These are phyloP conservation scores for Rugonectria rugulosa DNA, from an alignment of 2,329 filamentous ascomycete species.

Conservation along the genomic window DNA sequence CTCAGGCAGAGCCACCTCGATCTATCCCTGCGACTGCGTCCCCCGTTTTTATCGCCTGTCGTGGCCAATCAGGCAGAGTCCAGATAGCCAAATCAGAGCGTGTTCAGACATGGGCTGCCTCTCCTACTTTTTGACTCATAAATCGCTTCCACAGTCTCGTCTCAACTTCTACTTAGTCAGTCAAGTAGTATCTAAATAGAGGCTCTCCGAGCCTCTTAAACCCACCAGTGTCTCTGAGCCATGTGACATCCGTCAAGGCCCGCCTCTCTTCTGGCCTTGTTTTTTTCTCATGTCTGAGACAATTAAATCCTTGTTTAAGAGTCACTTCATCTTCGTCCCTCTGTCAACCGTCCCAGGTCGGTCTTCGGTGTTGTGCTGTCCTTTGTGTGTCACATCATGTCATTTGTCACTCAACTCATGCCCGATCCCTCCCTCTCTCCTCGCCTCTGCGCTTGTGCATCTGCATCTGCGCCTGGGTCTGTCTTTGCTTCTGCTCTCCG, in stretches of 20 bases:
- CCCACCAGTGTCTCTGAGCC: neutral
- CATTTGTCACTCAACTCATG: slow-evolving; percentile 5
- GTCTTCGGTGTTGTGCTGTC: slow-evolving; percentile 10
- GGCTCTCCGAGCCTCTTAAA: slow-evolving; percentile 20
- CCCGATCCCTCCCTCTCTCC: neutral
- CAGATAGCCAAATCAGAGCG: neutral
- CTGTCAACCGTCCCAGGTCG: neutral
- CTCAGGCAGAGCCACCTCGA: neutral
- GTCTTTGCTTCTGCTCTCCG: neutral
- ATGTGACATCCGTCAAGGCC: slow-evolving; percentile 9
- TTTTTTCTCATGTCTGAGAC: neutral
- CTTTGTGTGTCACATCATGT: slow-evolving; percentile 12
- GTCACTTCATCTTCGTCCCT: slow-evolving; percentile 9
- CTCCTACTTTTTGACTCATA: slow-evolving; percentile 2
- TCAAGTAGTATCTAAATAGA: slow-evolving; percentile 10
- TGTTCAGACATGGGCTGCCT: slow-evolving; percentile 7
- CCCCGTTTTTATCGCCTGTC: neutral
- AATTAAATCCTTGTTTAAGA: neutral
- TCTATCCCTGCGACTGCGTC: neutral
- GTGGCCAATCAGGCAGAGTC: neutral
- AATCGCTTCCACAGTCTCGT: neutral
- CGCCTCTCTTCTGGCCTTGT: slow-evolving; percentile 1
- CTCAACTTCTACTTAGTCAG: no score
- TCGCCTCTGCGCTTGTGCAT: neutral
- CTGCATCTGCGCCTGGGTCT: neutral